Evolutionary conservation across 169 alveolate genomes (phyloP), one percentile per base, ranked within the genome.

Genomic region (Plasmodium berghei): DNA sequence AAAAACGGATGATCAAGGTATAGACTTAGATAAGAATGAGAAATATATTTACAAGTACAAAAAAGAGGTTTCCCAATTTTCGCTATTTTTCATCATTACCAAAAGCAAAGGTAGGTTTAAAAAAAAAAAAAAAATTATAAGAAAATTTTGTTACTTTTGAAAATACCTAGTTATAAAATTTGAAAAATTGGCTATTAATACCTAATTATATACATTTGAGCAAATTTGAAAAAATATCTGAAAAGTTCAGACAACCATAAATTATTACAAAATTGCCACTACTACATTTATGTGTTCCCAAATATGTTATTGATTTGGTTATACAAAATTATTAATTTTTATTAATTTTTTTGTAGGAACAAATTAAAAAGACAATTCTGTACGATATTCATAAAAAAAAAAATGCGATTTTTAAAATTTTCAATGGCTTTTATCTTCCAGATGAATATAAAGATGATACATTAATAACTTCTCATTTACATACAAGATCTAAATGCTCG

Each of bases 371-470:
- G 59, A 86, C 91, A 14, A 86, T 70, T 58, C 40, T 86, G 42
- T 71, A 86, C 10, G 85, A 86, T 45, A 58, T 45, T 1, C 91
- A 86, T 45, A 86, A 86, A 22, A 71, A 86, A 58, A 86, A 86
- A 18, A 86, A 86, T 63, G 91, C 91, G 2, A 71, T 86, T 28
- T 86, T 86, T 63, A 86, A 86, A 59, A 86, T 86, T n/a, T 70
- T 70, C 12, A 45, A 64, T 20, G 72, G 85, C 20, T 86, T 46
- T 52, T 86, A 86, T 45, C 0, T 86, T 1, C 77, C 91, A n/a
- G 85, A 86, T 72, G 91, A 86, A 59, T 86, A 86, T 55, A 69
- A 86, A 86, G 72, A 86, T 48, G 52, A 28, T 10, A 86, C 91
- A 12, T 26, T 71, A 46, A 86, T 86, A 59, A 86, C 91, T n/a